Conservation (phyloP, 2,329 filamentous ascomycete genomes). For the Fusarium metavorans region DNA sequence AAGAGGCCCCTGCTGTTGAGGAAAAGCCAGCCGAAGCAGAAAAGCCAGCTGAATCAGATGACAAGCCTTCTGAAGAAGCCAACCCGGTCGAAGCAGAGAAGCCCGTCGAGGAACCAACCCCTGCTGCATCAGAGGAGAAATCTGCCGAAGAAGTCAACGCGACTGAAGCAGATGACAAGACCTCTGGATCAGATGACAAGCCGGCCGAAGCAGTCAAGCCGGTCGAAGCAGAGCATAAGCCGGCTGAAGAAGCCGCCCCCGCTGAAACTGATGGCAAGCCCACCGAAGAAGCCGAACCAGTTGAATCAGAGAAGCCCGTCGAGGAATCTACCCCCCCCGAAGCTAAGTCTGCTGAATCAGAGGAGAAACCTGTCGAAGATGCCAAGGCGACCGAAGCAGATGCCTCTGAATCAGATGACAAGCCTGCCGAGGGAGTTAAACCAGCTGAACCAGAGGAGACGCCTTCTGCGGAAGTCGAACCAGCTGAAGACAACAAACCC, state of each 20-base stretch:
- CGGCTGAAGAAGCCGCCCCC: background rate
- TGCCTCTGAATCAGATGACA: background rate
- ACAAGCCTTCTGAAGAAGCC: background rate
- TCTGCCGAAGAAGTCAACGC: background rate
- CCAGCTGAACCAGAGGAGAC: background rate
- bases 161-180: background rate
- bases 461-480: background rate
- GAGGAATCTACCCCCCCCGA: background rate
- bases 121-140: background rate
- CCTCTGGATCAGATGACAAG: background rate
- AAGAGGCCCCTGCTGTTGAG: background rate
- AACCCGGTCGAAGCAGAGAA: background rate
- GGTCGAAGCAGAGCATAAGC: background rate
- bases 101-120: background rate
- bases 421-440: conserved; percentile 1
- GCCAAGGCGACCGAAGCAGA: background rate
- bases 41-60: background rate
- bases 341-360: background rate
- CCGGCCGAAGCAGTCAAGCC: background rate
- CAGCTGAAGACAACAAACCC: background rate
- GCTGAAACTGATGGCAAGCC: background rate
- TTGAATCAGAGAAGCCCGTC: background rate
- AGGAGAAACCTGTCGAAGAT: conserved; percentile 5
- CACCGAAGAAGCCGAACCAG: conserved; percentile 1
- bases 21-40: background rate